Percentiles rank a stretch among this genome's conserved stretches.
Evolutionary conservation across 208 protist species (phyloP).

Genomic region (Wallacemonas sp.): DNA sequence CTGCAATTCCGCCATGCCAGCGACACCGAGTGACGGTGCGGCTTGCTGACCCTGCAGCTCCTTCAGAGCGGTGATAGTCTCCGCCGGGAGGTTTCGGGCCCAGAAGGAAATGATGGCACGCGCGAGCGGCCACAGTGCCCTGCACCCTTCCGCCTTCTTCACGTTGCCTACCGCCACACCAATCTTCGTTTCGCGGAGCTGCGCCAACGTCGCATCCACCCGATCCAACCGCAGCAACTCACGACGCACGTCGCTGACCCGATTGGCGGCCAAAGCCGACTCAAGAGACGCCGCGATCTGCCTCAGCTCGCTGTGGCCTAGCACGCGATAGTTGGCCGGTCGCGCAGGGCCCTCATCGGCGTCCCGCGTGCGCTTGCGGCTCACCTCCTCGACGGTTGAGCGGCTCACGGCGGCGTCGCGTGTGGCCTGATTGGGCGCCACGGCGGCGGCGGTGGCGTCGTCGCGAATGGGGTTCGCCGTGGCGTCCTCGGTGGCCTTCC

Average conservation of each 20-base stretch:
- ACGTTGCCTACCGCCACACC: constrained; percentile 71
- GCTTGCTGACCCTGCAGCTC: constrained; percentile 36
- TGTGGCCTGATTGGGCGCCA: not conserved
- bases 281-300: constrained; percentile 40
- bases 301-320: constrained; percentile 31
- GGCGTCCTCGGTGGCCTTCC: constrained; percentile 37
- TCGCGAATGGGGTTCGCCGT: constrained; percentile 73
- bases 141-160: constrained; percentile 31
- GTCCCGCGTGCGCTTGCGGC: constrained; percentile 24
- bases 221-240: constrained; percentile 54
- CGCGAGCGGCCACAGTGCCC: constrained; percentile 62
- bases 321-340: constrained; percentile 2
- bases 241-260: constrained; percentile 37
- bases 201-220: constrained; percentile 43
- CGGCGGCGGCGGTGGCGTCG: constrained; percentile 5
- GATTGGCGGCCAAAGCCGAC: constrained; percentile 27
- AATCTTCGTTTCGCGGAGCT: constrained; percentile 71
- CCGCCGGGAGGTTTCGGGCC: constrained; percentile 52
- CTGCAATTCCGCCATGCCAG: not conserved
- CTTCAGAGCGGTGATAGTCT: constrained; percentile 58
- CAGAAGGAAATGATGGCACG: constrained; percentile 73
- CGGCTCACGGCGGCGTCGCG: constrained; percentile 1
- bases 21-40: constrained; percentile 2
- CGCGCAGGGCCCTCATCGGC: not conserved
- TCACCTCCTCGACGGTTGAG: constrained; percentile 1